Base-by-base conservation (phyloP, 2,329 filamentous ascomycete species). In the Thelonectria blattea region DNA sequence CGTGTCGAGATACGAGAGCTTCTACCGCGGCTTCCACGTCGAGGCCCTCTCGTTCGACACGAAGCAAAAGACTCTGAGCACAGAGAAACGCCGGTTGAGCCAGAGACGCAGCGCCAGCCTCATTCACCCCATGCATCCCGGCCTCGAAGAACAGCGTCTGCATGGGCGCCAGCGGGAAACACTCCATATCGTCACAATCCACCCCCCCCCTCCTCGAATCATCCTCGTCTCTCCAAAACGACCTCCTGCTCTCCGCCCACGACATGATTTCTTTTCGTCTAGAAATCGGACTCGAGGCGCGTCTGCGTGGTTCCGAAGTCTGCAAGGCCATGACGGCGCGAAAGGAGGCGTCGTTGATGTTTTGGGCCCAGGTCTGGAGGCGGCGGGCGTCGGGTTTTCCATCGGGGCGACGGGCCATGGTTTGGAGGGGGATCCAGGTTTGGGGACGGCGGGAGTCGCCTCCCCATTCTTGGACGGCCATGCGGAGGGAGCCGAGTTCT, bases 321-420 rank as follows among this genome's bases (percentile, higher is more conserved):
- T 79, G 78, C 41, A 83, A 70, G 49, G 75, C 76, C 70, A 81
- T 75, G 43, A 84, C 79, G 49, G 79, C 79, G 43, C 77, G 74
- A 64, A 83, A 79, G 22, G 76, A 63, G 27, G 79, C 74, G 53
- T 83, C 77, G 60, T 81, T 81, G 48, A 81, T 78, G 62, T 85
- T 84, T 70, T 85, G 82, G 24, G 80, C 79, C 83, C 83, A 85
- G 3, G 80, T 83, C 59, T 83, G 81, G 45, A 85, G 65, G 57
- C 74, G 76, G 32, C 81, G 75, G 43, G 76, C 73, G 65, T 84
- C 75, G 50, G 78, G 70, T 18, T 75, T 72, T 14, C 78, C 79
- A 12, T 72, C 65, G 0, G 74, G 71, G 48, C 75, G 75, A n/a
- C 78, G 53, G 7, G 81, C 81, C 75, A 85, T 81, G 46, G 71